phyloP scores from a whole-genome alignment of 129 eudicot species.

The Pittosporum tobira region DNA sequence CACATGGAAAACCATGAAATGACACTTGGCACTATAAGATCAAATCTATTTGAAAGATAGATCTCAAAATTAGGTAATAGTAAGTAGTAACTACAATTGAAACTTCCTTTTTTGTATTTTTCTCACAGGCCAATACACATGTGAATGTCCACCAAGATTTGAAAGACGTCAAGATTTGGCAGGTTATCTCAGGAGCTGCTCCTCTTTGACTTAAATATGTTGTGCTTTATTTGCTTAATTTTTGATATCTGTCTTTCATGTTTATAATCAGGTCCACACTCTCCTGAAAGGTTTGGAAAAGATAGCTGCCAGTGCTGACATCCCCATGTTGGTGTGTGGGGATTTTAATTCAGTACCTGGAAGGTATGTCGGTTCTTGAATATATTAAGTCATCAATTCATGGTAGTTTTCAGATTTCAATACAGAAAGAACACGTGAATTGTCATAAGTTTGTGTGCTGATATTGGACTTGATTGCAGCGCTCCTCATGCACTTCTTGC shows the following conservation, averaged over 20 bases:
- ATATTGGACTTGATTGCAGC: conserved; percentile 36
- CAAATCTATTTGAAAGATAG: too few species aligned
- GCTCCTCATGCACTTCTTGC: conserved; percentile 95
- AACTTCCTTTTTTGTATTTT: background rate
- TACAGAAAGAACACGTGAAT: background rate
- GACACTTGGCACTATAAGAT: too few species aligned
- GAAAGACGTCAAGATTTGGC: conserved; percentile 97
- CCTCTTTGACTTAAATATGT: background rate
- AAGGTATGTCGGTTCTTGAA: conserved; percentile 31
- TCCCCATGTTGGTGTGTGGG: conserved; percentile 97
- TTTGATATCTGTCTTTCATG: too few species aligned
- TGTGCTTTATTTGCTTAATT: background rate
- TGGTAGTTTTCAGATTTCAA: background rate
- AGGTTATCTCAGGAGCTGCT: conserved; percentile 36
- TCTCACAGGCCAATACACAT: conserved; percentile 81
- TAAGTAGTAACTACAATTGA: too few species aligned
- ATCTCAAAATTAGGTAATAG: too few species aligned
- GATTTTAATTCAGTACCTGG: conserved; percentile 93
- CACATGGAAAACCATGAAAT: too few species aligned
- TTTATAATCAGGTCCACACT: conserved; percentile 63
- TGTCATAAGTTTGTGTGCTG: background rate
- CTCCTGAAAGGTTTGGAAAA: conserved; percentile 88
- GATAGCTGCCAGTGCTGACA: conserved; percentile 93
- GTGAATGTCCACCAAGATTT: conserved; percentile 80
- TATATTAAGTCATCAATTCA: background rate